These are phyloP conservation scores for Diddensiella transvaalensis DNA, from an alignment of 805 yeast species.

Conservation along the genomic window DNA sequence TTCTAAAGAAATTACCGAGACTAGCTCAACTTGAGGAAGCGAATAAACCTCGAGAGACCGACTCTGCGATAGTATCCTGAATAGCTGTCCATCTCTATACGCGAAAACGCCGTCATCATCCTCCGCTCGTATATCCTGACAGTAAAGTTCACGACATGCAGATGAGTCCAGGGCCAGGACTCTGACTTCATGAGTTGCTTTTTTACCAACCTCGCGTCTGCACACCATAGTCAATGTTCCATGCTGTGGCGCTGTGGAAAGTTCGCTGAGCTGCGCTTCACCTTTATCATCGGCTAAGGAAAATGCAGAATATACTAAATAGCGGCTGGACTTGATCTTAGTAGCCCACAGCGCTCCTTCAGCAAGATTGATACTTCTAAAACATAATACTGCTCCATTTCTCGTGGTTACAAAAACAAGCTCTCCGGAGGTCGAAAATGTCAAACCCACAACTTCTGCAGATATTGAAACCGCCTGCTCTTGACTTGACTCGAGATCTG, in stretches of 20 bases:
- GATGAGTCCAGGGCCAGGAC: slow-evolving; percentile 17
- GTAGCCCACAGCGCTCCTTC: slow-evolving; percentile 10
- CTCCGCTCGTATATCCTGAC: slow-evolving; percentile 10
- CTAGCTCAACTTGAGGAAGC: background rate
- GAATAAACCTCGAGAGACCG: slow-evolving; percentile 19
- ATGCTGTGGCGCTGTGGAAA: too few species aligned
- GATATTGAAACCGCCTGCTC: background rate
- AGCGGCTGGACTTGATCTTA: slow-evolving; percentile 18
- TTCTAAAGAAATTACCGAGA: background rate
- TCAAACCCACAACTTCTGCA: slow-evolving; percentile 10
- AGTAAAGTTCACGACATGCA: slow-evolving; percentile 12
- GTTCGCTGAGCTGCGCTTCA: too few species aligned
- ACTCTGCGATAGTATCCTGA: slow-evolving; percentile 23
- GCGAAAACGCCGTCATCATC: slow-evolving; percentile 14
- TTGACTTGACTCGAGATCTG: slow-evolving; percentile 1
- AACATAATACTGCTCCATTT: slow-evolving; percentile 14
- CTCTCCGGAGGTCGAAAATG: slow-evolving; percentile 6
- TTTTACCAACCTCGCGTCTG: slow-evolving; percentile 18
- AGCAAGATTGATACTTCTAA: background rate
- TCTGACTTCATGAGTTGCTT: slow-evolving; percentile 19
- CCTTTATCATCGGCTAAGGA: slow-evolving; percentile 5
- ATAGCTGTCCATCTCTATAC: slow-evolving; percentile 16
- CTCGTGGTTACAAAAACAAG: slow-evolving; percentile 12
- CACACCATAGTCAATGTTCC: slow-evolving; percentile 19
- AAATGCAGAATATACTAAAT: slow-evolving; percentile 12